Conservation (phyloP, 2,329 filamentous ascomycete species). For the Fusarium armeniacum region DNA sequence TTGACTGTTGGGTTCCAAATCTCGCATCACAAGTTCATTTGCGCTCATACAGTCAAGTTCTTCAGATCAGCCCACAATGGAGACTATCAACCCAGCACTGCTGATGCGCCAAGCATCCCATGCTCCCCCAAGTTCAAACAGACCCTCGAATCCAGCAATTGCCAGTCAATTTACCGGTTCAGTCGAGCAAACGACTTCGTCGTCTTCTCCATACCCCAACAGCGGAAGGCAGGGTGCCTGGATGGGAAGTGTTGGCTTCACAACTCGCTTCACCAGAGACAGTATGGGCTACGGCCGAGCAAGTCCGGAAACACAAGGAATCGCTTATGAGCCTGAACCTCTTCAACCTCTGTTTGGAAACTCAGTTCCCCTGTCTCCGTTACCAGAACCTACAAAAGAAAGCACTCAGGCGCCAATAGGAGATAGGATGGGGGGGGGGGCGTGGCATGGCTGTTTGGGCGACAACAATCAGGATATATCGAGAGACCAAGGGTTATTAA, state of each 20-base stretch:
- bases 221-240: conserved; percentile 6
- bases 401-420: not conserved
- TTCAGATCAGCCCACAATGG: not conserved
- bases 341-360: conserved; percentile 40
- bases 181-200: not conserved
- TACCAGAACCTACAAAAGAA: not conserved
- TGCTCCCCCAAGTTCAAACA: not conserved
- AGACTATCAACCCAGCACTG: conserved; percentile 26
- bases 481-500: not conserved
- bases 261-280: conserved; percentile 25
- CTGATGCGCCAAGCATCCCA: not conserved
- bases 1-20: not conserved
- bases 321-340: conserved; percentile 26
- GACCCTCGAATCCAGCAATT: not conserved
- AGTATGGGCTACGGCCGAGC: conserved; percentile 21
- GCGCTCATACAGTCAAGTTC: not conserved
- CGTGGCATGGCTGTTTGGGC: not conserved
- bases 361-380: not conserved
- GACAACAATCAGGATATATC: conserved; percentile 1
- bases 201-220: conserved; percentile 7
- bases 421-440: not conserved
- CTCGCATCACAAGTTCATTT: fast-evolving
- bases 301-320: not conserved
- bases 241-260: conserved; percentile 44
- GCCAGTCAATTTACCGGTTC: fast-evolving